Evolutionary conservation across 441 rosid genomes (phyloP), one percentile per base, ranked within the genome.

Genomic region (Syzygium syzygioides): DNA sequence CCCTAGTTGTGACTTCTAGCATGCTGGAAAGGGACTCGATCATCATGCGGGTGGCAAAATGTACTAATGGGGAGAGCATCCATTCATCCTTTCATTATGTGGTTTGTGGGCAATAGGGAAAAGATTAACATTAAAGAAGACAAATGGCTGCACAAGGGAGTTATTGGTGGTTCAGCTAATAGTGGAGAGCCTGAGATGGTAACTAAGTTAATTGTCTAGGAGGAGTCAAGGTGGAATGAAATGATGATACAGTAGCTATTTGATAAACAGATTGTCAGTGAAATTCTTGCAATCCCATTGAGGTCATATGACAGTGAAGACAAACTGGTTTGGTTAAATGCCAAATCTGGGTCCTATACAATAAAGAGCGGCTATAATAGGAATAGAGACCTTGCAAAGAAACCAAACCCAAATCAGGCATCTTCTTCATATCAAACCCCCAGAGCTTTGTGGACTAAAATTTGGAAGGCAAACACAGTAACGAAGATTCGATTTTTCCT

Each of bases 211-310:
- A 62, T n/a, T 14, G 34, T 6, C 32, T 34, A 7, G 13, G 68
- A n/a, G 19, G 34, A 14, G 30, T 62, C 68, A 28, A n/a, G 6
- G 15, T 60, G 34, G 68, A 62, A 62, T 62, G 9, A 14, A 62
- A 0, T 3, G 0, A 62, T 14, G 13, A 6, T 15, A 17, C 2
- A 4, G 0, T 9, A 62, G 30, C 18, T n/a, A n/a, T 62, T n/a
- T 28, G 68, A 62, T 62, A 2, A 62, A 62, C 0, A 3, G 9
- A 62, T 62, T 62, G 15, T 8, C 32, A 62, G 14, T 28, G 18
- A 62, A 62, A 62, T 62, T 62, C 68, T 62, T 62, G 9, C 34
- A 30, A 28, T 62, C 68, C 34, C 68, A 62, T 4, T 6, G 2
- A 62, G 66, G 19, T 28, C 14, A 6, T 18, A n/a, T 14, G 68